Evolutionary conservation across 2,329 filamentous ascomycete species (phyloP), one percentile per base, ranked within the genome.

Genomic region (Neoscytalidium dimidiatum): DNA sequence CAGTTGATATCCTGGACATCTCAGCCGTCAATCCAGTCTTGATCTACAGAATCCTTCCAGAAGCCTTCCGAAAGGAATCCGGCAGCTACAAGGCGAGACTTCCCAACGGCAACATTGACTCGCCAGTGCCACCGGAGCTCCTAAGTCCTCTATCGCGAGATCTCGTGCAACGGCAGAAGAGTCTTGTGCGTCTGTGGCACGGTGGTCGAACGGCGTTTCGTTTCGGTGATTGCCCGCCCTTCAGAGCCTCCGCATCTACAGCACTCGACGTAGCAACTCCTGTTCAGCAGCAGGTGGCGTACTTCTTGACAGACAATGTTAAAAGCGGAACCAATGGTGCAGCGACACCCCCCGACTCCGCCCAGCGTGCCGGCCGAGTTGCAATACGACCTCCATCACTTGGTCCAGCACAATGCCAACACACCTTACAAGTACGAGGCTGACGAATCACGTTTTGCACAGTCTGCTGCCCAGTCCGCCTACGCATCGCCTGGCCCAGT

Each of bases 371-470:
- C 69, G 52, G 65, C 67, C 29, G 73, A 78, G 17, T 71, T 74
- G 31, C 74, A 75, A 28, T 75, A 76, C 60, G 75, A 75, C 52
- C 71, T 82, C 33, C 75, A 77, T 46, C 78, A 78, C 62, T 70
- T 82, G 67, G 78, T 77, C 51, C 75, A 78, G 69, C 80, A 80
- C 72, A 81, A 79, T 68, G 74, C 75, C 64, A 74, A 71, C 60
- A 60, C 71, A 72, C 31, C 73, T 71, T 44, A 77, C 57, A 66
- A 78, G 26, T 77, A 78, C 62, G 74, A 78, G 62, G 61, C 66
- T 13, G 72, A 72, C 66, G 72, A 71, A 28, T 67, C 73, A 43
- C 53, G 31, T 6, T 65, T 62, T 11, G 52, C 43, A 21, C 53
- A 66, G 28, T 48, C 65, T 4, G 33, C 46, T 6, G 41, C 56